A percentile compares a stretch with the other conserved stretches of the same genome.
Conservation (phyloP, 805 yeast genomes). For the Candida piceae region DNA sequence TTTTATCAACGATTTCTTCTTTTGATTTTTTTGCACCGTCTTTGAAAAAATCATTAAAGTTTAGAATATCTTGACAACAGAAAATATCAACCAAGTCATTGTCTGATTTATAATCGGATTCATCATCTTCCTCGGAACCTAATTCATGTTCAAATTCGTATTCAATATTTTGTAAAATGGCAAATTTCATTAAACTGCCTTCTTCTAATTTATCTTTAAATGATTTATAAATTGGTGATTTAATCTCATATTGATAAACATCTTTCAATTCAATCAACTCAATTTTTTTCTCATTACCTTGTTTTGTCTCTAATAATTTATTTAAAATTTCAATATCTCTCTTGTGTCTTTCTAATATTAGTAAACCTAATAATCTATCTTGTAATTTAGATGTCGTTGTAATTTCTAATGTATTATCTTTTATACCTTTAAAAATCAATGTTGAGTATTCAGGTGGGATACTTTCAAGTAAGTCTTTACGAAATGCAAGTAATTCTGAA, state of each 20-base stretch:
- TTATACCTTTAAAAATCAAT: constrained; percentile 20
- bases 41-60: constrained; percentile 17
- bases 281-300: constrained; percentile 13
- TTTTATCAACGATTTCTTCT: constrained; percentile 14
- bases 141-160: constrained; percentile 29
- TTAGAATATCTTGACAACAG: constrained; percentile 23
- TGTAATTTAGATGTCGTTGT: constrained; percentile 32
- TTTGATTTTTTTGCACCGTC: constrained; percentile 8
- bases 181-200: constrained; percentile 27
- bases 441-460: constrained; percentile 23
- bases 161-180: constrained; percentile 32
- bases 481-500: constrained; percentile 18
- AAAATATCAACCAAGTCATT: constrained; percentile 28
- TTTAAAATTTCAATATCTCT: constrained; percentile 28
- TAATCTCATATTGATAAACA: constrained; percentile 30
- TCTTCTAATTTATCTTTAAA: constrained; percentile 17
- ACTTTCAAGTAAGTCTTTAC: constrained; percentile 15
- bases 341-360: constrained; percentile 33
- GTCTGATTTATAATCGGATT: constrained; percentile 22
- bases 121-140: constrained; percentile 22
- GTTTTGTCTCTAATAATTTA: constrained; percentile 11
- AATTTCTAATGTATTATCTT: constrained; percentile 8
- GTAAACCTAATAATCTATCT: constrained; percentile 28
- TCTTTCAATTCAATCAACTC: constrained; percentile 21
- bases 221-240: constrained; percentile 26